A percentile compares a stretch with the other conserved stretches of the same genome.
These are phyloP conservation scores for Spirogloea muscicola DNA, from an alignment of 139 green algal genomes.

Conservation along the genomic window DNA sequence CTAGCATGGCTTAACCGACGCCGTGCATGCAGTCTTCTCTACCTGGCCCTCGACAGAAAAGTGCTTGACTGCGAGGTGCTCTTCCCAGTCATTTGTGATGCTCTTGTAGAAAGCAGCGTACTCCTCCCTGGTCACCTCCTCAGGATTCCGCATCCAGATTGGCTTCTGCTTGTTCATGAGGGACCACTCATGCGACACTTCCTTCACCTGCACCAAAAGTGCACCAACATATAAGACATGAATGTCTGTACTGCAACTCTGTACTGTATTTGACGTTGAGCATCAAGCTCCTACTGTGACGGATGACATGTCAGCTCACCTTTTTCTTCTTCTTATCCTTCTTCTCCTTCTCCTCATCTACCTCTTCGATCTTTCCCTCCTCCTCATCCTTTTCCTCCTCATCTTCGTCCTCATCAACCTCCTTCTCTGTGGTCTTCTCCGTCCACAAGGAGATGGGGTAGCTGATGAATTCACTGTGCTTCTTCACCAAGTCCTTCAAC, in stretches of 20 bases:
- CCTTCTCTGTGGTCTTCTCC: slow-evolving; percentile 97
- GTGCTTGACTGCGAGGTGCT: slow-evolving; percentile 92
- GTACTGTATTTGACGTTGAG: too few relatives aligned
- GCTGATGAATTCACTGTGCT: slow-evolving; percentile 99
- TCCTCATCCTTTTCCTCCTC: slow-evolving; percentile 73
- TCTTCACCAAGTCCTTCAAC: slow-evolving; percentile 99
- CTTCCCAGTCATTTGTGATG: slow-evolving; percentile 99
- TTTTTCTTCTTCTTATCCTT: slow-evolving; percentile 62
- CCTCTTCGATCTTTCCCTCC: slow-evolving; percentile 43
- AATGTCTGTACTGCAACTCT: too few relatives aligned
- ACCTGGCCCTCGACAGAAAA: slow-evolving; percentile 94
- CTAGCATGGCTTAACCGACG: too few relatives aligned
- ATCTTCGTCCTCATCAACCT: slow-evolving; percentile 84
- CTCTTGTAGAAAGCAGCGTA: slow-evolving; percentile 97
- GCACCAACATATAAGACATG: too few relatives aligned
- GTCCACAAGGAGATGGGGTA: slow-evolving; percentile 97
- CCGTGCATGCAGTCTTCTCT: too few relatives aligned
- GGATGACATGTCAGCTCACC: too few relatives aligned
- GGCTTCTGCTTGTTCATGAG: slow-evolving; percentile 99
- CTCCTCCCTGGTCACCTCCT: slow-evolving; percentile 95
- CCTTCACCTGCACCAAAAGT: slow-evolving; percentile 87
- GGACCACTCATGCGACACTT: slow-evolving; percentile 93
- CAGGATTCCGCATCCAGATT: slow-evolving; percentile 98
- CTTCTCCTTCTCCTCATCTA: slow-evolving; percentile 68
- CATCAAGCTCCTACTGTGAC: too few relatives aligned